These are phyloP conservation scores for Pyronema domesticum DNA, from an alignment of 495 filamentous ascomycete species.

Conservation along the genomic window DNA sequence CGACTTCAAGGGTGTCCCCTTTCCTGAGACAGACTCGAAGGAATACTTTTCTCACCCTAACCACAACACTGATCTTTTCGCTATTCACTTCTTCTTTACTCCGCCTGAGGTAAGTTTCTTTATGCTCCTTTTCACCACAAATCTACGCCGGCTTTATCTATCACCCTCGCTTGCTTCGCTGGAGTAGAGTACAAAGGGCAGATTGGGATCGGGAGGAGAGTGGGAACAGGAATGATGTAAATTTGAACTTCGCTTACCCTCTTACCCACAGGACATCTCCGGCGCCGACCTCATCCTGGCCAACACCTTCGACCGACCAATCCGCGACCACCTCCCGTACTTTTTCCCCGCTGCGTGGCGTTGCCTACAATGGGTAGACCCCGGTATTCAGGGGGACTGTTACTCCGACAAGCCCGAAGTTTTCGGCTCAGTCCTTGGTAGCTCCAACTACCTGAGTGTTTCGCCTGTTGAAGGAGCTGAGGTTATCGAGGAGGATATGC, in stretches of 20 bases:
- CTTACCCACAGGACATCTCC: constrained; percentile 29
- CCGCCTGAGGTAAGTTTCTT: constrained; percentile 34
- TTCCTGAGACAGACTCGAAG: neutral
- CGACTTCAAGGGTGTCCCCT: neutral
- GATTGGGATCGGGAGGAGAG: no score
- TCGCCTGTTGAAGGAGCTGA: constrained; percentile 54
- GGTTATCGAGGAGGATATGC: constrained; percentile 28
- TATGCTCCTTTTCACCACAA: no score
- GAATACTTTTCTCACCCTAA: constrained; percentile 52
- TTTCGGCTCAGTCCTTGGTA: constrained; percentile 56
- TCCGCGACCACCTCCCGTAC: constrained; percentile 68
- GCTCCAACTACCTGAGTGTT: constrained; percentile 31
- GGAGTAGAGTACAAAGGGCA: no score
- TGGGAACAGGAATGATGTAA: no score
- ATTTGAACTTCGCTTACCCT: no score
- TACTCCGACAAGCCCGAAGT: constrained; percentile 75
- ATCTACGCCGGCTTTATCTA: no score
- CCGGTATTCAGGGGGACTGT: constrained; percentile 67
- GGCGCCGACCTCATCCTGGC: constrained; percentile 68
- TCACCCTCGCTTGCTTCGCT: no score
- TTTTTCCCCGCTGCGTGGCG: constrained; percentile 67
- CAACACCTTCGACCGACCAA: constrained; percentile 80
- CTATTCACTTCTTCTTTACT: constrained; percentile 55
- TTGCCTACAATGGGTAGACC: constrained; percentile 78
- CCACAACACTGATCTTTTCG: constrained; percentile 63